Percentiles rank a stretch among this genome's conserved stretches.
These are phyloP conservation scores for Aspergillus pseudoglaucus DNA, from an alignment of 2,329 filamentous ascomycete genomes.

Conservation along the genomic window DNA sequence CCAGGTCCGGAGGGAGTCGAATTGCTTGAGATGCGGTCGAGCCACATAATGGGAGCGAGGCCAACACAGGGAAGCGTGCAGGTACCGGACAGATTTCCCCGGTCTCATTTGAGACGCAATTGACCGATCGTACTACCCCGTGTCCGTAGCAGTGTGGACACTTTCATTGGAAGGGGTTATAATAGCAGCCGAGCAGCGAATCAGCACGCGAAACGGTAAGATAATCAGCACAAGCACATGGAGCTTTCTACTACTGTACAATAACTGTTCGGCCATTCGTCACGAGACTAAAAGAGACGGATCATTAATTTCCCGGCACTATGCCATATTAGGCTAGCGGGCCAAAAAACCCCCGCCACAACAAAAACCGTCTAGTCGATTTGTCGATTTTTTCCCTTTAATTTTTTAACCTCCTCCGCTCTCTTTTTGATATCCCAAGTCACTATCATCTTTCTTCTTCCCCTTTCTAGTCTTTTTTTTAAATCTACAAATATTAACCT, in stretches of 20 bases:
- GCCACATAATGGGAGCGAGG: slow-evolving; percentile 61
- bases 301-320: slow-evolving; percentile 12
- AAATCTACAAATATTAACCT: slow-evolving; percentile 19
- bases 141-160: too few species aligned
- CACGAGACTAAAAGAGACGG: background rate
- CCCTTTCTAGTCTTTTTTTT: slow-evolving; percentile 10
- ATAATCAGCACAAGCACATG: background rate
- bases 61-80: slow-evolving; percentile 9
- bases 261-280: too few species aligned
- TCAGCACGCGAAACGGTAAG: slow-evolving; percentile 2
- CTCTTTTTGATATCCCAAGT: slow-evolving; percentile 15
- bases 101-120: slow-evolving; percentile 7
- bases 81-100: slow-evolving; percentile 4
- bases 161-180: background rate
- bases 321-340: slow-evolving; percentile 20
- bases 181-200: background rate
- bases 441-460: slow-evolving; percentile 12
- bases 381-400: slow-evolving; percentile 20
- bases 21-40: slow-evolving; percentile 75
- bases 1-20: slow-evolving; percentile 59
- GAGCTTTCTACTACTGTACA: too few species aligned
- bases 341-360: slow-evolving; percentile 25
- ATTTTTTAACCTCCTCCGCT: slow-evolving; percentile 9
- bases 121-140: background rate
- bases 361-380: slow-evolving; percentile 24